phyloP scores from a whole-genome alignment of 257 asterid genomes.

The Ophiorrhiza pumila region DNA sequence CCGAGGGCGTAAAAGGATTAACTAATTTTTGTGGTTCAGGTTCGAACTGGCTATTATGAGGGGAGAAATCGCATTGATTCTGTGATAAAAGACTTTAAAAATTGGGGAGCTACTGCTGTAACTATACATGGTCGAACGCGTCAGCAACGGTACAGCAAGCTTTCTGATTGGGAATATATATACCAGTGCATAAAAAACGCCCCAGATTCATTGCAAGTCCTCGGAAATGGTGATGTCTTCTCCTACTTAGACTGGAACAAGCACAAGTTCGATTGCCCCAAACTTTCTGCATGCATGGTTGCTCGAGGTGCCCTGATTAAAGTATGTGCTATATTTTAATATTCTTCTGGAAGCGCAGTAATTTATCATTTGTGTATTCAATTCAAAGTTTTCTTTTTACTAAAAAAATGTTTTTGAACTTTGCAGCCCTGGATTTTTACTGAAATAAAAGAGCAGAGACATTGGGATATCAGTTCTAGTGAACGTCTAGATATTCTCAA shows the following conservation, averaged over 20 bases:
- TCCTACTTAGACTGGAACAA: slow-evolving; percentile 85
- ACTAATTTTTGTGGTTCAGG: slow-evolving; percentile 44
- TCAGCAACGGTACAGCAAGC: slow-evolving; percentile 91
- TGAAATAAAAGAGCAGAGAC: slow-evolving; percentile 96
- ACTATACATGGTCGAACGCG: slow-evolving; percentile 97
- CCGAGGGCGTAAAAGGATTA: background rate
- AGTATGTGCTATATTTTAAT: slow-evolving; percentile 41
- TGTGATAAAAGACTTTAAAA: slow-evolving; percentile 66
- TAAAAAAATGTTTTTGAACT: slow-evolving; percentile 13
- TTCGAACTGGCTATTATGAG: slow-evolving; percentile 87
- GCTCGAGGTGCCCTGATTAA: slow-evolving; percentile 91
- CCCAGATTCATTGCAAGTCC: slow-evolving; percentile 66
- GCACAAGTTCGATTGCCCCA: slow-evolving; percentile 72
- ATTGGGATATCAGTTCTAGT: slow-evolving; percentile 92
- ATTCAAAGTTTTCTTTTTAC: background rate
- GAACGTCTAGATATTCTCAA: slow-evolving; percentile 75
- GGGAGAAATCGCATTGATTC: slow-evolving; percentile 92
- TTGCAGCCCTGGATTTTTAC: slow-evolving; percentile 97
- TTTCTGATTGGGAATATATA: slow-evolving; percentile 88
- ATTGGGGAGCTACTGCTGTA: slow-evolving; percentile 88
- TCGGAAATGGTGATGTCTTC: slow-evolving; percentile 91
- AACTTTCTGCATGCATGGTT: slow-evolving; percentile 86
- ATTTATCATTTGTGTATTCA: background rate
- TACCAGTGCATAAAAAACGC: slow-evolving; percentile 63
- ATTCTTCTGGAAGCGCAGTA: slow-evolving; percentile 2